phyloP scores from a whole-genome alignment of 805 yeast genomes.

The Candida saitoana region DNA sequence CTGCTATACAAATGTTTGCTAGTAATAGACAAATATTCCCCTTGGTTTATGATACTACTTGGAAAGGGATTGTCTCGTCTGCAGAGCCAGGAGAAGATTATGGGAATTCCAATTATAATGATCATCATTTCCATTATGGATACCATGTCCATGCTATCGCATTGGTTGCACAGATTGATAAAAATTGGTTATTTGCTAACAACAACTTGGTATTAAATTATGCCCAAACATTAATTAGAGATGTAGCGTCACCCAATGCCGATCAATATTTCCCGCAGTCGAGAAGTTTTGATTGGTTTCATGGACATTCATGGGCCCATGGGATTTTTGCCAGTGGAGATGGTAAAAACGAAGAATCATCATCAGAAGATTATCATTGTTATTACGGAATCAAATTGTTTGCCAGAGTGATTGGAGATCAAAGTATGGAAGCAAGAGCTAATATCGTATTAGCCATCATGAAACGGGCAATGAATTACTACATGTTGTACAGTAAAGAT shows the following conservation, averaged over 20 bases:
- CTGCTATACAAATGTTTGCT: slow-evolving; percentile 67
- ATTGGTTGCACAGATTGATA: slow-evolving; percentile 54
- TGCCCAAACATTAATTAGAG: slow-evolving; percentile 59
- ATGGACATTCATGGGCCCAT: slow-evolving; percentile 78
- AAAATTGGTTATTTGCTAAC: slow-evolving; percentile 28
- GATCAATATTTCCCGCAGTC: slow-evolving; percentile 63
- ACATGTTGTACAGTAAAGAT: slow-evolving; percentile 51
- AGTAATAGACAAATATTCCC: slow-evolving; percentile 68
- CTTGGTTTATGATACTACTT: slow-evolving; percentile 69
- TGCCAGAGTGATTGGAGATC: slow-evolving; percentile 54
- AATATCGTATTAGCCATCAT: slow-evolving; percentile 59
- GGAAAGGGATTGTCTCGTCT: slow-evolving; percentile 75
- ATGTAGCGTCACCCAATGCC: slow-evolving; percentile 57
- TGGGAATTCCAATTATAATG: slow-evolving; percentile 69
- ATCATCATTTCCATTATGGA: slow-evolving; percentile 75
- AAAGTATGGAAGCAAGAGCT: slow-evolving; percentile 50
- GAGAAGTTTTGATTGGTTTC: slow-evolving; percentile 69
- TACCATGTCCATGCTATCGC: slow-evolving; percentile 73
- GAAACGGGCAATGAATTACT: slow-evolving; percentile 49
- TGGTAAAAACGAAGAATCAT: slow-evolving; percentile 73
- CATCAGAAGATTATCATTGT: slow-evolving; percentile 72
- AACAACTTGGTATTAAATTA: slow-evolving; percentile 38
- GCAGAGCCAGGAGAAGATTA: slow-evolving; percentile 64
- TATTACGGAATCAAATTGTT: slow-evolving; percentile 64
- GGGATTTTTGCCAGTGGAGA: slow-evolving; percentile 69